phyloP scores from a whole-genome alignment of 768 basidiomycete genomes.

The Kwoniella heveanensis region DNA sequence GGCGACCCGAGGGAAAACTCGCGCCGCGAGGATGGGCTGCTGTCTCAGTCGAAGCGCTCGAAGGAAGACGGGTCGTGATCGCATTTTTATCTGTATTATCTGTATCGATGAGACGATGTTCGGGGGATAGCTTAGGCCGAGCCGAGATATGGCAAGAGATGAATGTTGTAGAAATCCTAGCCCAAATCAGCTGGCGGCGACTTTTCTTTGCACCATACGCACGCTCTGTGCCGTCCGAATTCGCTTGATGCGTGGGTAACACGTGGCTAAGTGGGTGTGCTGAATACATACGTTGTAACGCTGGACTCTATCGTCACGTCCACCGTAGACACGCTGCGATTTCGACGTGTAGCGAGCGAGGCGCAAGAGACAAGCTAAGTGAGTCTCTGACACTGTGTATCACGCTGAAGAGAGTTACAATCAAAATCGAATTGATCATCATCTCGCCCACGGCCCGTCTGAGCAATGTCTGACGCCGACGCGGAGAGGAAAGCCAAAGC shows the following conservation, averaged over 20 bases:
- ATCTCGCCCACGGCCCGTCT: not conserved
- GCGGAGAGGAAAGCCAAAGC: slow-evolving; percentile 54
- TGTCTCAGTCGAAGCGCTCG: slow-evolving; percentile 22
- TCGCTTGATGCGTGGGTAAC: not conserved
- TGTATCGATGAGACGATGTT: no score
- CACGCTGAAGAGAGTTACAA: no score
- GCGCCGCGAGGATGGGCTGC: slow-evolving; percentile 15
- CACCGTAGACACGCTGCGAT: not conserved
- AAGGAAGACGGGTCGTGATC: slow-evolving; percentile 41
- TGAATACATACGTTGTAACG: not conserved
- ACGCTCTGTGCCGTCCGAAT: no score
- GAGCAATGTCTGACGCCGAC: slow-evolving; percentile 39
- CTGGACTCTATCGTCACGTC: not conserved
- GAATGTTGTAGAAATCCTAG: not conserved
- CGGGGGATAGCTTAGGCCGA: no score
- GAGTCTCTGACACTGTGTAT: not conserved
- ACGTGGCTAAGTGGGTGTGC: not conserved
- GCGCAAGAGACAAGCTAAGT: no score
- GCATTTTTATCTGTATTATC: slow-evolving; percentile 21
- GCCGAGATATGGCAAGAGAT: not conserved
- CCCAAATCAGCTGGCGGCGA: not conserved
- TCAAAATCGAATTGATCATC: no score
- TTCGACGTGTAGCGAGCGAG: not conserved
- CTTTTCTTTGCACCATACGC: not conserved
- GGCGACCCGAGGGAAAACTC: slow-evolving; percentile 9